phyloP scores from a whole-genome alignment of 2,329 filamentous ascomycete genomes.

The Colletotrichum cuscutae region DNA sequence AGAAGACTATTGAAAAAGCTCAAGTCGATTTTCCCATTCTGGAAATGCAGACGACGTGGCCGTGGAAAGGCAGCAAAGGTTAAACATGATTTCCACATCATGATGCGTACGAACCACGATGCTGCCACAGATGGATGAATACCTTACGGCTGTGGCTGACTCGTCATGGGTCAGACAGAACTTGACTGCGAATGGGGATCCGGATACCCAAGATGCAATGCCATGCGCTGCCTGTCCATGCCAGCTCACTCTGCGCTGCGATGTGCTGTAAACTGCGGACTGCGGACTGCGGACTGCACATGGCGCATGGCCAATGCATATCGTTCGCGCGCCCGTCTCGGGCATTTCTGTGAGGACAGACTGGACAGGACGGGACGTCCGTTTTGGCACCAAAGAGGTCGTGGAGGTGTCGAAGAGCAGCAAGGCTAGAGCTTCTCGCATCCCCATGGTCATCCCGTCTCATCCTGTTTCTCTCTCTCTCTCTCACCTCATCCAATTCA shows the following conservation, averaged over 20 bases:
- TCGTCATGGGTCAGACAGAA: neutral
- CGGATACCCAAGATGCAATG: neutral
- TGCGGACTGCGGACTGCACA: neutral
- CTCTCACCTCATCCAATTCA: constrained; percentile 5
- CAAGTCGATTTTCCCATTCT: neutral
- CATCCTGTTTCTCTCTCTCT: neutral
- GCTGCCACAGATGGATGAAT: neutral
- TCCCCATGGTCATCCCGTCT: neutral
- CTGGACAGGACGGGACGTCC: neutral
- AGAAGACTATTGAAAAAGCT: constrained; percentile 1
- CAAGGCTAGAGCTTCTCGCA: neutral
- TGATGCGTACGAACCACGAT: constrained; percentile 1
- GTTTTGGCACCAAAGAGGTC: neutral
- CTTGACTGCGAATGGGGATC: neutral
- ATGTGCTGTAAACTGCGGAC: neutral
- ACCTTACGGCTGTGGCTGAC: neutral
- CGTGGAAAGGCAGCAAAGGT: neutral
- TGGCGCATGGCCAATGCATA: neutral
- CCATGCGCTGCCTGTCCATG: neutral
- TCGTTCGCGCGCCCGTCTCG: constrained; percentile 17
- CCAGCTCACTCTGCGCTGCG: constrained; percentile 10
- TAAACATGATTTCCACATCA: constrained; percentile 22
- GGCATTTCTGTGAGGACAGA: constrained; percentile 20
- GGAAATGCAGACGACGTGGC: constrained; percentile 8
- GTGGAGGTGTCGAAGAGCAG: neutral